Evolutionary conservation across 768 basidiomycete species (phyloP), one percentile per base, ranked within the genome.

Genomic region (Kondoa malvinella): DNA sequence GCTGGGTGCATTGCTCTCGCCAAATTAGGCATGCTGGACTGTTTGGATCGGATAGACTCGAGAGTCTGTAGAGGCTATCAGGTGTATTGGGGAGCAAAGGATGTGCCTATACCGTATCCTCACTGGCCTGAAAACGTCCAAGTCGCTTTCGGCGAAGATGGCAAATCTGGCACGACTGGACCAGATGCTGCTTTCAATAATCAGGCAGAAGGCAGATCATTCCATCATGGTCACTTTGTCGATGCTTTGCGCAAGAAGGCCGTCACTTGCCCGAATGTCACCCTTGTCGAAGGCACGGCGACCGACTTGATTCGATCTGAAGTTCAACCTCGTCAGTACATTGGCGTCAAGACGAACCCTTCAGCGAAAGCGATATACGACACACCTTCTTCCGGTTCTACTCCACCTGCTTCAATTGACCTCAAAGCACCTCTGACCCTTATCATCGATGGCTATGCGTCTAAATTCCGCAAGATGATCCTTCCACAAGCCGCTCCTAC

Each of bases 191-290:
- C 56, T 21, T 57, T 30, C 17, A 72, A 65, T 34, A 67, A 78
- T 34, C 79, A 77, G 1, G 76, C 83, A 67, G 82, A 89, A 72
- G 92, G 94, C 0, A 79, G 89, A 63, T 85, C 85, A 67, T 97
- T 99, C 76, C 94, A 97, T 78, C 94, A 97, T 76, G 95, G 95
- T 2, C 81, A 84, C 67, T 89, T 99, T 72, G 83, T 99, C 71
- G 85, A 86, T 81, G 80, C 82, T 27, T 78, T 99, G 60, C 81
- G 95, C 64, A 81, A 80, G 57, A 83, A 84, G 56, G 89, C 87
- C 34, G 79, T 73, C 66, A 76, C 74, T 32, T 85, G 85, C 8
- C 76, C 76, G 8, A 83, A 85, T 14, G 88, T 92, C 4, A 86
- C 89, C 61, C 80, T 92, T 56, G 80, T 92, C 25, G 91, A 96